Percentiles rank a stretch among this genome's conserved stretches.
phyloP scores from a whole-genome alignment of 257 asterid species.

The Orobanche coerulescens region DNA sequence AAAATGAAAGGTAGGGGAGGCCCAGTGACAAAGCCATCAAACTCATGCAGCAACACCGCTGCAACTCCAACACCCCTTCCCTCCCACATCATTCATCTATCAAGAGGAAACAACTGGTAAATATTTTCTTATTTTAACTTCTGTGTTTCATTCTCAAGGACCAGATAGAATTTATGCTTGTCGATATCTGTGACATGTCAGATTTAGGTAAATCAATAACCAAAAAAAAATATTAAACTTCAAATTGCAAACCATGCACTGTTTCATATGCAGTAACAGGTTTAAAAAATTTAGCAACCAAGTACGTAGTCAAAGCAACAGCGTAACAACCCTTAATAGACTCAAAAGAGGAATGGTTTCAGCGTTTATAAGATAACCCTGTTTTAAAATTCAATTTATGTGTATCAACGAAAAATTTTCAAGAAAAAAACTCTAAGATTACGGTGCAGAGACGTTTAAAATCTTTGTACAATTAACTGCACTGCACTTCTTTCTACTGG shows the following conservation, averaged over 20 bases:
- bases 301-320: too few species aligned
- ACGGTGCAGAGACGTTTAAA: background rate
- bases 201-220: background rate
- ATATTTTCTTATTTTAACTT: background rate
- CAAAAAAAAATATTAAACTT: background rate
- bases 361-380: background rate
- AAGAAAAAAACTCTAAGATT: background rate
- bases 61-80: too few species aligned
- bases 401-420: background rate
- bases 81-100: too few species aligned
- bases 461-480: background rate
- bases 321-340: background rate
- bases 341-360: background rate
- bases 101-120: too few species aligned
- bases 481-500: background rate
- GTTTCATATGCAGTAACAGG: background rate
- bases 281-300: background rate
- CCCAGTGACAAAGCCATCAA: too few species aligned
- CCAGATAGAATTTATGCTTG: background rate
- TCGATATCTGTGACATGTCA: background rate
- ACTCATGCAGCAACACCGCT: too few species aligned
- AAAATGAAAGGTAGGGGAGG: too few species aligned
- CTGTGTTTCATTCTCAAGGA: background rate
- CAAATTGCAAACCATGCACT: background rate
- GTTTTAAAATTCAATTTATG: background rate